phyloP scores from a whole-genome alignment of 2,329 filamentous ascomycete genomes.

The Claviceps sp. region DNA sequence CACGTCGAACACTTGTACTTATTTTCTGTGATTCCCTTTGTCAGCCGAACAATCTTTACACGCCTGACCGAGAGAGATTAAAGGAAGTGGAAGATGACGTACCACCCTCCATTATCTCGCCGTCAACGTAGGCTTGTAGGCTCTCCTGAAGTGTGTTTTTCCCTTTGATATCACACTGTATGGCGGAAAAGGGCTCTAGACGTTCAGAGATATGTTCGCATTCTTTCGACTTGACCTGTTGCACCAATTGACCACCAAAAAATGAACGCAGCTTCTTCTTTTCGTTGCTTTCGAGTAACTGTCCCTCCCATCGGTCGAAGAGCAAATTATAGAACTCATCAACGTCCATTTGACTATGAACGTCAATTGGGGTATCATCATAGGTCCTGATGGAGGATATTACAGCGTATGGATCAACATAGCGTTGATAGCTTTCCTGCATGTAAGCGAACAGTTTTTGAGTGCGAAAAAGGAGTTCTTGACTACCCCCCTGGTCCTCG shows the following conservation, averaged over 20 bases:
- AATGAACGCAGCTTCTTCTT: constrained; percentile 68
- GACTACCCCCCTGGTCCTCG: constrained; percentile 38
- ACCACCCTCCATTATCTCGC: constrained; percentile 90
- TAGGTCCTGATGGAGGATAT: constrained; percentile 69
- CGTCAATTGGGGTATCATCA: constrained; percentile 71
- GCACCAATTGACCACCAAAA: constrained; percentile 82
- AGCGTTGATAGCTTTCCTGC: constrained; percentile 67
- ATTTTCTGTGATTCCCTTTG: constrained; percentile 50
- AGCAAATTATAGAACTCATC: constrained; percentile 95
- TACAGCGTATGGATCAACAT: constrained; percentile 58
- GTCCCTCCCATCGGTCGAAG: constrained; percentile 80
- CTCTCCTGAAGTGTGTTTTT: constrained; percentile 76
- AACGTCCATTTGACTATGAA: constrained; percentile 90
- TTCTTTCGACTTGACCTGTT: constrained; percentile 91
- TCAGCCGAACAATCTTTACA: background rate
- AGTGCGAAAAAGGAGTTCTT: constrained; percentile 61
- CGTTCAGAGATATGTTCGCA: constrained; percentile 88
- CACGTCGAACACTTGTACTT: constrained; percentile 96
- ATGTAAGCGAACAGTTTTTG: constrained; percentile 73
- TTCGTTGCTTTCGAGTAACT: constrained; percentile 53
- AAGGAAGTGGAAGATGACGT: constrained; percentile 11
- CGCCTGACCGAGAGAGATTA: background rate
- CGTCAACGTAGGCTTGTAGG: constrained; percentile 86
- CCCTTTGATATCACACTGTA: constrained; percentile 93
- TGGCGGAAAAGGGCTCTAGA: constrained; percentile 81